Conservation (phyloP, 257 asterid species). For the Lavandula angustifolia region DNA sequence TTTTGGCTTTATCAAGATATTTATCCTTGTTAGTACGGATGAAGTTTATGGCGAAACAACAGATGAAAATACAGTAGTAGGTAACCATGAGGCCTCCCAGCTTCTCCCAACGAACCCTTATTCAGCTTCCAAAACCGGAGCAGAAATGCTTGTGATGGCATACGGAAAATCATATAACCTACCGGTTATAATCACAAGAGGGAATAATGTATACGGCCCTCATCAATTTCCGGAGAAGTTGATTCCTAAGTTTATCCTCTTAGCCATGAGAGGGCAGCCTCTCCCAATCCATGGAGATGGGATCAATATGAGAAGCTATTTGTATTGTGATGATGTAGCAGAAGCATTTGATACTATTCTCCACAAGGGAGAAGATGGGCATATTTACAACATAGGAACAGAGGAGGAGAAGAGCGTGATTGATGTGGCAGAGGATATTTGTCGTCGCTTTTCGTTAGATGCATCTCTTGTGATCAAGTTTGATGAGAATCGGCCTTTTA, state of each 20-base stretch:
- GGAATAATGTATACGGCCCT: slow-evolving; percentile 53
- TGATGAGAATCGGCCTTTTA: slow-evolving; percentile 49
- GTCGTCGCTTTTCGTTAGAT: slow-evolving; percentile 36
- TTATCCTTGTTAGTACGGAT: slow-evolving; percentile 54
- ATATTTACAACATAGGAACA: slow-evolving; percentile 46
- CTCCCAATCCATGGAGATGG: slow-evolving; percentile 54
- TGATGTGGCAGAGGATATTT: slow-evolving; percentile 51
- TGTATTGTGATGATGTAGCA: slow-evolving; percentile 50
- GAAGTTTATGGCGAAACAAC: slow-evolving; percentile 62
- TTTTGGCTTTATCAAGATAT: slow-evolving; percentile 39
- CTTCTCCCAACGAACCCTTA: slow-evolving; percentile 57
- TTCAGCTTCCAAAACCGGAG: slow-evolving; percentile 57
- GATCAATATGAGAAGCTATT: slow-evolving; percentile 45
- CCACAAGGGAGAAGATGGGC: slow-evolving; percentile 51
- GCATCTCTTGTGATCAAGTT: slow-evolving; percentile 32
- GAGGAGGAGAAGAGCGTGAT: slow-evolving; percentile 47
- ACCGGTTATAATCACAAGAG: slow-evolving; percentile 55
- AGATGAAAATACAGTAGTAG: slow-evolving; percentile 46
- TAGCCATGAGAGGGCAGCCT: slow-evolving; percentile 47
- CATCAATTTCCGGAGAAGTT: slow-evolving; percentile 48
- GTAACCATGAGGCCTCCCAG: slow-evolving; percentile 49
- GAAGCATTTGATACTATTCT: slow-evolving; percentile 50
- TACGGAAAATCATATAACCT: slow-evolving; percentile 47
- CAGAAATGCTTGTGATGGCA: slow-evolving; percentile 58
- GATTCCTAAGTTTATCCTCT: slow-evolving; percentile 46